Evolutionary conservation across 1,139 yeast species (phyloP).

Genomic region (Zygosaccharomyces sapae): DNA sequence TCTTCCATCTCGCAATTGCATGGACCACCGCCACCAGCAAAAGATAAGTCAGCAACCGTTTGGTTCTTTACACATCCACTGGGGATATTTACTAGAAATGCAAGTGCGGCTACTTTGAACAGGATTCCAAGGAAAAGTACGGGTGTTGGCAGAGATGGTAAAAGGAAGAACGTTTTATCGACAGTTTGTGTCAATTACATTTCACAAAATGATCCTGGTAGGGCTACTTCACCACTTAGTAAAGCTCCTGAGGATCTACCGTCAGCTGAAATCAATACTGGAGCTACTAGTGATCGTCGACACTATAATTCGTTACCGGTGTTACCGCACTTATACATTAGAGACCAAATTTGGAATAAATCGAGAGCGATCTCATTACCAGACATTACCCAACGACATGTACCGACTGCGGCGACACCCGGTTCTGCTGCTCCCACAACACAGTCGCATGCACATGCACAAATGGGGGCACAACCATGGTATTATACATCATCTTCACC

Average conservation of each 20-base stretch:
- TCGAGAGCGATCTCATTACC: slow-evolving; percentile 16
- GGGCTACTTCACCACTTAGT: slow-evolving; percentile 1
- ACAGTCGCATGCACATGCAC: not conserved
- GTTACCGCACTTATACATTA: slow-evolving; percentile 12
- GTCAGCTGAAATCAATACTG: not conserved
- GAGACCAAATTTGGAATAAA: slow-evolving; percentile 11
- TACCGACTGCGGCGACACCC: not conserved
- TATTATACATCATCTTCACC: slow-evolving; percentile 5
- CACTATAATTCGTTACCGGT: slow-evolving; percentile 13
- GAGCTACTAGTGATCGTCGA: slow-evolving; percentile 7
- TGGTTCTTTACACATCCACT: slow-evolving; percentile 92
- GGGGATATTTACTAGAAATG: slow-evolving; percentile 73
- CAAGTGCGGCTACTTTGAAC: slow-evolving; percentile 45
- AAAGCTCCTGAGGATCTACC: not conserved
- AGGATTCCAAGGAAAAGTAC: slow-evolving; percentile 34
- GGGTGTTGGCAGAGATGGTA: slow-evolving; percentile 34
- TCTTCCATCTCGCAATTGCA: slow-evolving; percentile 5
- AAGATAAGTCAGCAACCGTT: slow-evolving; percentile 33
- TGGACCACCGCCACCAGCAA: slow-evolving; percentile 3
- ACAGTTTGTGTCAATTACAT: slow-evolving; percentile 27
- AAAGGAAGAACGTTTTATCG: slow-evolving; percentile 32
- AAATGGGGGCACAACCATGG: slow-evolving; percentile 7
- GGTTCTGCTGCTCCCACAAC: not conserved
- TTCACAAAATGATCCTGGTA: slow-evolving; percentile 3
- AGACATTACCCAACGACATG: slow-evolving; percentile 10